phyloP scores from a whole-genome alignment of 441 rosid genomes.

The Syzygium syzygioides region DNA sequence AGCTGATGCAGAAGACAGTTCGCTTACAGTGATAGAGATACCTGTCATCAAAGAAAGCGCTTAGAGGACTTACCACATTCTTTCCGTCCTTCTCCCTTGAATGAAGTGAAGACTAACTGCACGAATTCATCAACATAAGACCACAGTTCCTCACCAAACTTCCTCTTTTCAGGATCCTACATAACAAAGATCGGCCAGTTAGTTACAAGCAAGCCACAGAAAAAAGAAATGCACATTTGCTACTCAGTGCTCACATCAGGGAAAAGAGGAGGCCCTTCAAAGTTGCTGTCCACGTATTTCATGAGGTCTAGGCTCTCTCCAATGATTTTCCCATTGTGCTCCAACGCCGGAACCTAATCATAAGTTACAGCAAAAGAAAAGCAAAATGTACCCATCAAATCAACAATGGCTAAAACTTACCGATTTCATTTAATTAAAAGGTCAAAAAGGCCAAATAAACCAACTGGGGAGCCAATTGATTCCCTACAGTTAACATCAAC shows the following conservation, averaged over 20 bases:
- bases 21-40: background rate
- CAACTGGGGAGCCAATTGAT: background rate
- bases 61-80: conserved; percentile 46
- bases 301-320: conserved; percentile 90
- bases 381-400: background rate
- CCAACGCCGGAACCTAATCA: conserved; percentile 68
- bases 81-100: conserved; percentile 48
- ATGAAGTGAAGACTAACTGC: conserved; percentile 28
- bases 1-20: conserved; percentile 27
- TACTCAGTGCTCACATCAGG: conserved; percentile 40
- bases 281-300: conserved; percentile 70
- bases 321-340: conserved; percentile 73
- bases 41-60: background rate
- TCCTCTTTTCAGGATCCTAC: conserved; percentile 69
- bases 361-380: background rate
- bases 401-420: background rate
- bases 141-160: conserved; percentile 64
- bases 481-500: background rate
- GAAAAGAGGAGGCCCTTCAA: conserved; percentile 70
- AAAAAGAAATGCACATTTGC: background rate
- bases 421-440: background rate
- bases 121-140: conserved; percentile 43
- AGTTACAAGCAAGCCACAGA: background rate
- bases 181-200: background rate
- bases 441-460: background rate